Evolutionary conservation across 2,329 filamentous ascomycete genomes (phyloP), one percentile per base, ranked within the genome.

Genomic region (Pyricularia sp.): DNA sequence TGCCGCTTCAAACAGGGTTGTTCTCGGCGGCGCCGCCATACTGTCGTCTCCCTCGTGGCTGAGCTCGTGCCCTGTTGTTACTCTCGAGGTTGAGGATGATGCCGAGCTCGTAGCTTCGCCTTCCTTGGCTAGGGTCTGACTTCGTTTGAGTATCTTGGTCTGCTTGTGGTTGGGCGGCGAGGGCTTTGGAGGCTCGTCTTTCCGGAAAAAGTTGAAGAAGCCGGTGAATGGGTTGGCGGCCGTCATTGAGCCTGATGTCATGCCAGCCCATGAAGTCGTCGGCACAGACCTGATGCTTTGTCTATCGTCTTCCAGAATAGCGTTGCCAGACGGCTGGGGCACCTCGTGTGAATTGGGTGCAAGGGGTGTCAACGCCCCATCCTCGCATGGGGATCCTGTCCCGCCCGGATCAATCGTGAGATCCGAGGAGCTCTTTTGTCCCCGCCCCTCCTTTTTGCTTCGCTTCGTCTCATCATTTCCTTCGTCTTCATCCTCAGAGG

Each of bases 1-100:
- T 0, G 95, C 95, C 4, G 94, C 94, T 80, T 99, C 95, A 70
- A 99, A 97, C 71, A 99, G 91, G 0, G 92, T 96, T 0, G 95
- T 98, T 74, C 88, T 91, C 0, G 95, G 95, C 4, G 95, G 95
- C 9, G 92, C 90, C 68, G 86, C 83, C 68, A 91, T 78, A 12
- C 77, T 72, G 11, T 81, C 79, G 2, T 78, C 78, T 20, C 68
- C 28, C 12, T 71, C 70, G n/a, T 69, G 69, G 17, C 65, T 66
- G 6, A 83, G 73, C 70, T 86, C 84, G 9, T 83, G 79, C 3
- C 86, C 86, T 1, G 81, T 76, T 0, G 85, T 86, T 4, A 84
- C 83, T 55, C 75, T 79, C 3, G 81, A 80, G 68, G 69, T 77
- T 58, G 78, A 78, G 28, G 78, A 77, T 25, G 77, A 71, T 11